Evolutionary conservation across 805 yeast species (phyloP).

Genomic region (Candida pseudoglaebosa): DNA sequence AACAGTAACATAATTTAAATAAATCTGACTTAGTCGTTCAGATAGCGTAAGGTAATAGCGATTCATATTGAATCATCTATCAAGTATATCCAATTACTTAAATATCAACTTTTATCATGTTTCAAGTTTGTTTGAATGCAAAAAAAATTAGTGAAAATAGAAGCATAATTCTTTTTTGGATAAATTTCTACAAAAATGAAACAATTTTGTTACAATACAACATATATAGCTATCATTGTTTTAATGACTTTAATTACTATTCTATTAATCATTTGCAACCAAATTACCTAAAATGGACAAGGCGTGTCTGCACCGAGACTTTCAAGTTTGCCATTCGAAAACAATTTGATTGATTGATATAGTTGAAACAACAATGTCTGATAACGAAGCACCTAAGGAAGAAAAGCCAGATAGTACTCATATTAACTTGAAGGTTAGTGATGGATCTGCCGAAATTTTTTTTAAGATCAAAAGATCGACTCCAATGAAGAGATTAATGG

Average conservation of each 20-base stretch:
- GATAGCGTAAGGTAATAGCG: slow-evolving; percentile 34
- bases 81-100: not conserved
- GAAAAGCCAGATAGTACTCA: slow-evolving; percentile 62
- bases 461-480: slow-evolving; percentile 93
- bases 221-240: too few species aligned
- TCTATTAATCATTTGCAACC: slow-evolving; percentile 1
- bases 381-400: slow-evolving; percentile 25
- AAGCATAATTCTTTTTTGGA: too few species aligned
- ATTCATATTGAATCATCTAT: slow-evolving; percentile 1
- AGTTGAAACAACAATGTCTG: slow-evolving; percentile 16
- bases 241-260: not conserved
- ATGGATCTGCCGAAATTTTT: slow-evolving; percentile 88
- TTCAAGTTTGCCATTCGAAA: slow-evolving; percentile 1
- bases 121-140: slow-evolving; percentile 5
- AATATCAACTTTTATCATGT: not conserved
- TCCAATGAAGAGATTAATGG: slow-evolving; percentile 91
- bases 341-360: not conserved
- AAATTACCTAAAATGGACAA: not conserved
- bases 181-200: not conserved
- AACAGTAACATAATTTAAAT: slow-evolving; percentile 65
- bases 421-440: slow-evolving; percentile 90
- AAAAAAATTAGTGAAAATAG: not conserved
- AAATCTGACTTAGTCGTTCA: slow-evolving; percentile 59
- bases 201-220: too few species aligned
- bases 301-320: not conserved